These are phyloP conservation scores for Sphagnum magellanicum DNA, from an alignment of 228 moss, liverwort and hornwort species.

Conservation along the genomic window DNA sequence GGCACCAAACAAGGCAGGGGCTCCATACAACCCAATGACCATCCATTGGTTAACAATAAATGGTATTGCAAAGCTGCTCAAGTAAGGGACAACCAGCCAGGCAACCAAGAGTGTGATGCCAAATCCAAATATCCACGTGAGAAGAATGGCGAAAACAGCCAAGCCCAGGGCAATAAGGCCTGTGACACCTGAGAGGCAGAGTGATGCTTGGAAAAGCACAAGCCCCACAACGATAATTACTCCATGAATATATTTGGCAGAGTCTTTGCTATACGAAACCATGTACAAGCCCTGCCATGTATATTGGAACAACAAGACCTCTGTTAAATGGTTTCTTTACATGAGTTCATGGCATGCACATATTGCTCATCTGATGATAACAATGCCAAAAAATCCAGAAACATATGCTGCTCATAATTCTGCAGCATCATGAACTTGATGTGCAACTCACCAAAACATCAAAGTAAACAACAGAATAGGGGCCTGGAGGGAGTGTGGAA, in stretches of 20 bases:
- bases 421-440: too few relatives aligned
- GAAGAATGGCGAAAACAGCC: constrained; percentile 46
- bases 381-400: too few relatives aligned
- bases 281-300: constrained; percentile 48
- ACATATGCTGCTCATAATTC: too few relatives aligned
- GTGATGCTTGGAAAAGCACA: constrained; percentile 40
- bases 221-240: constrained; percentile 52
- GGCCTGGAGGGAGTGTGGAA: constrained; percentile 32
- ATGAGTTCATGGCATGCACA: too few relatives aligned
- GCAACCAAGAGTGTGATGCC: constrained; percentile 57
- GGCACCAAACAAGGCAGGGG: constrained; percentile 72
- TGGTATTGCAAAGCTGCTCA: constrained; percentile 52
- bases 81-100: constrained; percentile 35
- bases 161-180: constrained; percentile 51
- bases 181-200: constrained; percentile 46
- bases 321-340: too few relatives aligned
- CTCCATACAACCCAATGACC: constrained; percentile 68
- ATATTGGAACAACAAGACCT: too few relatives aligned
- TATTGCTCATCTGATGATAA: too few relatives aligned
- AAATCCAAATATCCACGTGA: constrained; percentile 68
- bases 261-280: constrained; percentile 41
- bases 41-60: constrained; percentile 75
- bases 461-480: constrained; percentile 68
- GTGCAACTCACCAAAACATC: constrained; percentile 44
- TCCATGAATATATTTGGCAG: constrained; percentile 42